phyloP scores from a whole-genome alignment of 1,284 basidiomycete genomes.

The Apiotrichum montevideense region DNA sequence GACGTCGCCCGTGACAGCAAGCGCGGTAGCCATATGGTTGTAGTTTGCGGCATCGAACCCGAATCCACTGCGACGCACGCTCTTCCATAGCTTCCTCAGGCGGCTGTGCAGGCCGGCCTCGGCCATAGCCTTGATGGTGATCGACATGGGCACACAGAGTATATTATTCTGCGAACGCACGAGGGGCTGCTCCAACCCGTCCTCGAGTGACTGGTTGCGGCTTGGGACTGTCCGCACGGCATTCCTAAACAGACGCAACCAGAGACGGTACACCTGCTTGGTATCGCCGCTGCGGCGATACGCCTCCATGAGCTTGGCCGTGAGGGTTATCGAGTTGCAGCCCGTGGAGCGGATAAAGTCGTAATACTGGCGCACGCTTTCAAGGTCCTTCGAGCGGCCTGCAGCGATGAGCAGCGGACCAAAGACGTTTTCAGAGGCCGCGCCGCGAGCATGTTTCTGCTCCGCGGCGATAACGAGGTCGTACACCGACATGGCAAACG shows the following conservation, averaged over 20 bases:
- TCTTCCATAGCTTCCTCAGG: slow-evolving; percentile 64
- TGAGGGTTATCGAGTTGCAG: slow-evolving; percentile 17
- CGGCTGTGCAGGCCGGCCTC: slow-evolving; percentile 58
- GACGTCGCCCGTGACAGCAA: slow-evolving; percentile 70
- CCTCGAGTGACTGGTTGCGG: neutral
- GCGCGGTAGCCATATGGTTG: slow-evolving; percentile 73
- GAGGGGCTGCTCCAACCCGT: too few species aligned
- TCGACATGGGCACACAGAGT: slow-evolving; percentile 73
- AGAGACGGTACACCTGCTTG: slow-evolving; percentile 58
- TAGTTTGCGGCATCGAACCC: slow-evolving; percentile 86
- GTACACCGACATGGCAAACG: slow-evolving; percentile 34
- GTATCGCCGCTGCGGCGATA: slow-evolving; percentile 62
- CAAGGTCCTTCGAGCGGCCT: slow-evolving; percentile 18
- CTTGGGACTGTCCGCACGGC: slow-evolving; percentile 4
- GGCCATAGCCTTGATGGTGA: slow-evolving; percentile 73
- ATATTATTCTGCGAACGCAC: slow-evolving; percentile 49
- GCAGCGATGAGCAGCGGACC: slow-evolving; percentile 34
- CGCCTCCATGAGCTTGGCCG: slow-evolving; percentile 65
- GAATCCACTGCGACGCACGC: slow-evolving; percentile 63
- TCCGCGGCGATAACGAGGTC: slow-evolving; percentile 16
- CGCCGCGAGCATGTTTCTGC: slow-evolving; percentile 16
- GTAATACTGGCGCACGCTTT: slow-evolving; percentile 57
- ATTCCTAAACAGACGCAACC: slow-evolving; percentile 47
- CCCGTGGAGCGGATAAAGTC: slow-evolving; percentile 6
- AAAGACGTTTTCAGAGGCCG: slow-evolving; percentile 31